A percentile compares a stretch with the other conserved stretches of the same genome.
phyloP scores from a whole-genome alignment of 352 stramenopile species.

The Phytophthora colocasiae region DNA sequence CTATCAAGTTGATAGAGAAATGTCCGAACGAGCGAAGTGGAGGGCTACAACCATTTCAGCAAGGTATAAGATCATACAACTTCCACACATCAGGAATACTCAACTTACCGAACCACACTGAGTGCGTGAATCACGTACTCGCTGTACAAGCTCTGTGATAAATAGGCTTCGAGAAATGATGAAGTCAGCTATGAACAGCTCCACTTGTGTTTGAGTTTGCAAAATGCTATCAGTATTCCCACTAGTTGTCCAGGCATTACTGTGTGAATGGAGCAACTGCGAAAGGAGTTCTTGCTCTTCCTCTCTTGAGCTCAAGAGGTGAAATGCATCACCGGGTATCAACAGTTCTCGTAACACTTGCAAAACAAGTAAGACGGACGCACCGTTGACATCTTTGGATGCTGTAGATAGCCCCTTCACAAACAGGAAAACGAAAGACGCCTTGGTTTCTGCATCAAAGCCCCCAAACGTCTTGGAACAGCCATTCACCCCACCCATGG shows the following conservation, averaged over 20 bases:
- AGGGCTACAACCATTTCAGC: slow-evolving; percentile 10
- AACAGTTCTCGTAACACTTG: slow-evolving; percentile 31
- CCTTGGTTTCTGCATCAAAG: slow-evolving; percentile 22
- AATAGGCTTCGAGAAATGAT: slow-evolving; percentile 35
- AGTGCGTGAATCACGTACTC: slow-evolving; percentile 10
- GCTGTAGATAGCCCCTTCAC: slow-evolving; percentile 22
- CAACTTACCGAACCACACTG: slow-evolving; percentile 22
- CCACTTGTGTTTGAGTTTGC: slow-evolving; percentile 25
- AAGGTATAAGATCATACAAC: background rate
- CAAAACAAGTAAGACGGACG: slow-evolving; percentile 23
- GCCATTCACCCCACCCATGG: slow-evolving; percentile 21
- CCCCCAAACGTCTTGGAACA: slow-evolving; percentile 24
- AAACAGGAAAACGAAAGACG: slow-evolving; percentile 29
- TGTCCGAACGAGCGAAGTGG: slow-evolving; percentile 35
- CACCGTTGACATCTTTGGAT: slow-evolving; percentile 13
- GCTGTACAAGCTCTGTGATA: slow-evolving; percentile 26
- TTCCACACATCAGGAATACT: background rate
- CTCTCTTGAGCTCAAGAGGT: slow-evolving; percentile 25
- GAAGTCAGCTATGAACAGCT: slow-evolving; percentile 47
- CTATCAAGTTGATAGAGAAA: slow-evolving; percentile 40
- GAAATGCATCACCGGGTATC: slow-evolving; percentile 16
- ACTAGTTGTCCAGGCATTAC: background rate
- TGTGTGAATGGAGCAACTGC: slow-evolving; percentile 29
- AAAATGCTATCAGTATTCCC: background rate
- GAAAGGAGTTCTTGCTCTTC: slow-evolving; percentile 40